A percentile compares a stretch with the other conserved stretches of the same genome.
Evolutionary conservation across 2,329 filamentous ascomycete genomes (phyloP).

Genomic region (Fusarium penzigii): DNA sequence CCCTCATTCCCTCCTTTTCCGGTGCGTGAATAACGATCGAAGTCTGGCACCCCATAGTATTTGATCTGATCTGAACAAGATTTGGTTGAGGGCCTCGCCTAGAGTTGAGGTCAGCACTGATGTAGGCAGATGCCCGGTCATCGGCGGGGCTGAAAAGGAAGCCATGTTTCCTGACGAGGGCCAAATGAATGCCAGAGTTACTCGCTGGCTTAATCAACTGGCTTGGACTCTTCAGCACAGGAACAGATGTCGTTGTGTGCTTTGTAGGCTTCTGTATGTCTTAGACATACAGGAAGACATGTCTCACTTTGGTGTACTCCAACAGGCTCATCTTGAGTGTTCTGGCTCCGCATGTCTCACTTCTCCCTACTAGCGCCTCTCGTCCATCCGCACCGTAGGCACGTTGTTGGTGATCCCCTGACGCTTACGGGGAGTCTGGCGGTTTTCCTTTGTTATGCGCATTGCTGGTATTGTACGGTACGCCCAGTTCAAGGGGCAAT

Average conservation of each 20-base stretch:
- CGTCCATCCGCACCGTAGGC: slow-evolving; percentile 7
- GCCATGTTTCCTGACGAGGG: not conserved
- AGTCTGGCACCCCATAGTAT: not conserved
- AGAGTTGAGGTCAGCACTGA: too few species aligned
- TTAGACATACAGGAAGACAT: slow-evolving; percentile 35
- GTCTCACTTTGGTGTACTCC: slow-evolving; percentile 38
- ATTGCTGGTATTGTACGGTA: not conserved
- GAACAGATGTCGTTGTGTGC: slow-evolving; percentile 22
- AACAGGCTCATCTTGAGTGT: slow-evolving; percentile 36
- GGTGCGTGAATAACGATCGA: not conserved
- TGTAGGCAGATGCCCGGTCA: not conserved
- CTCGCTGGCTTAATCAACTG: slow-evolving; percentile 5
- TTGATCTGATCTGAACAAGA: too few species aligned
- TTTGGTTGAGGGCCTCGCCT: too few species aligned
- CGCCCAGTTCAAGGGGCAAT: too few species aligned
- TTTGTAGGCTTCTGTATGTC: slow-evolving; percentile 32
- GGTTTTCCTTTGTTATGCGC: not conserved
- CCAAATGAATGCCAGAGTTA: slow-evolving; percentile 3
- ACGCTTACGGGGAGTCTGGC: not conserved
- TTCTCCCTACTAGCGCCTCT: slow-evolving; percentile 9
- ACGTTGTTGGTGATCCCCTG: not conserved
- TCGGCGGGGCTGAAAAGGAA: not conserved
- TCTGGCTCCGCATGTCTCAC: slow-evolving; percentile 30
- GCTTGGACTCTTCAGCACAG: slow-evolving; percentile 20
- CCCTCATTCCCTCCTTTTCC: slow-evolving; percentile 7